Conservation (phyloP, 495 filamentous ascomycete species). For the Beverwykella pulmonaria region DNA sequence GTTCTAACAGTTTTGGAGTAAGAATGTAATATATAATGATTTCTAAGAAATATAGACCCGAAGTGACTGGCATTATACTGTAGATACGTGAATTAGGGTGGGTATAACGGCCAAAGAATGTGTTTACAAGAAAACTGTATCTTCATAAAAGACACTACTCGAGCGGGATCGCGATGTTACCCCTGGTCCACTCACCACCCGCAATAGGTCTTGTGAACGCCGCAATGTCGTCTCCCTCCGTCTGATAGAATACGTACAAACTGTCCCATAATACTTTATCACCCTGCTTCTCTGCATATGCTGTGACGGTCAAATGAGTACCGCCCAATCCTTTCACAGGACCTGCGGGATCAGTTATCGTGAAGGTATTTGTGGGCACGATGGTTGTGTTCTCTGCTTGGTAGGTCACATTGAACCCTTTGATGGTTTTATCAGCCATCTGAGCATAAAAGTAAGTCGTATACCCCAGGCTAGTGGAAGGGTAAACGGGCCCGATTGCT, state of each 20-base stretch:
- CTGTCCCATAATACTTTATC: slow-evolving; percentile 19
- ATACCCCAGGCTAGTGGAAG: slow-evolving; percentile 33
- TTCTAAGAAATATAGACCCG: too few species aligned
- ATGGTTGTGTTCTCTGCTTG: slow-evolving; percentile 38
- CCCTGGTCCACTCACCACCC: slow-evolving; percentile 34
- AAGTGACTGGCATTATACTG: too few species aligned
- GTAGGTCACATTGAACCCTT: slow-evolving; percentile 38
- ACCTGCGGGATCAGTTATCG: slow-evolving; percentile 13
- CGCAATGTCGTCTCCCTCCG: slow-evolving; percentile 34
- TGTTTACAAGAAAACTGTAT: too few species aligned
- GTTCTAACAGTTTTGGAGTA: too few species aligned
- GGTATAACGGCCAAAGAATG: too few species aligned
- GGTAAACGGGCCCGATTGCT: slow-evolving; percentile 30
- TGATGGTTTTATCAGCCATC: slow-evolving; percentile 23
- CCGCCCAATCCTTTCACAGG: slow-evolving; percentile 33
- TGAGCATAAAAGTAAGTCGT: slow-evolving; percentile 41
- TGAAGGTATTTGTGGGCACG: slow-evolving; percentile 19
- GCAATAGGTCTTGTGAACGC: slow-evolving; percentile 29
- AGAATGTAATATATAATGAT: not conserved
- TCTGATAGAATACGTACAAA: slow-evolving; percentile 39
- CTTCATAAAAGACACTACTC: slow-evolving; percentile 1
- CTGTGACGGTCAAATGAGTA: slow-evolving; percentile 37
- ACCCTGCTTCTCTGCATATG: slow-evolving; percentile 13
- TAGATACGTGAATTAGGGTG: too few species aligned
- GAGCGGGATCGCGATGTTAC: slow-evolving; percentile 25